phyloP scores from a whole-genome alignment of 2,329 filamentous ascomycete species.

The Camptophora hylomeconis region DNA sequence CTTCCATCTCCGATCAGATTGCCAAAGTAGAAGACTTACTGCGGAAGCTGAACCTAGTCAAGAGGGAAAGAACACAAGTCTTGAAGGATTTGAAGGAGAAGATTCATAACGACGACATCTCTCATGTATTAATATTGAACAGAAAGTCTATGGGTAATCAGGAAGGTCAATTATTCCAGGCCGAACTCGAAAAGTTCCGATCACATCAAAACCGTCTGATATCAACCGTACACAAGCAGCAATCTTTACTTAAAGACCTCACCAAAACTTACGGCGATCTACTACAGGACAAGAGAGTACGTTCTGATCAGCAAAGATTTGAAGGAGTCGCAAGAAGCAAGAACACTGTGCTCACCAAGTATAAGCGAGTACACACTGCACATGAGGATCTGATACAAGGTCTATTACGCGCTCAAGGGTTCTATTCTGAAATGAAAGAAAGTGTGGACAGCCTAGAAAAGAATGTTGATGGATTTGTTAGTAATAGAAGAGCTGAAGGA shows the following conservation, averaged over 20 bases:
- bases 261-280: constrained; percentile 76
- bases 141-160: constrained; percentile 92
- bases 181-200: constrained; percentile 93
- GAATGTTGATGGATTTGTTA: constrained; percentile 95
- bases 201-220: constrained; percentile 82
- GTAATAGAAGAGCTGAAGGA: constrained; percentile 82
- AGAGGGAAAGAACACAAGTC: constrained; percentile 80
- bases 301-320: constrained; percentile 89
- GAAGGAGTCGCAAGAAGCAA: constrained; percentile 76
- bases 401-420: constrained; percentile 73
- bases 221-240: constrained; percentile 91
- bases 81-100: constrained; percentile 96
- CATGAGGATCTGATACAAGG: constrained; percentile 83
- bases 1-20: constrained; percentile 82
- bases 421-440: constrained; percentile 92
- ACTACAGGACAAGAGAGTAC: constrained; percentile 84
- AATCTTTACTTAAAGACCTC: constrained; percentile 85
- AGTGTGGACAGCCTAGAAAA: constrained; percentile 84
- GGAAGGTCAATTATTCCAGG: constrained; percentile 83
- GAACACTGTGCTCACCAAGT: constrained; percentile 67
- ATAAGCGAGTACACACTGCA: constrained; percentile 82
- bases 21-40: constrained; percentile 76
- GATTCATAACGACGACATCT: constrained; percentile 88
- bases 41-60: constrained; percentile 82
- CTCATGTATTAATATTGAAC: constrained; percentile 91